Percentiles rank a stretch among this genome's conserved stretches.
phyloP scores from a whole-genome alignment of 2,329 filamentous ascomycete species.

The Alternaria ventricosa region DNA sequence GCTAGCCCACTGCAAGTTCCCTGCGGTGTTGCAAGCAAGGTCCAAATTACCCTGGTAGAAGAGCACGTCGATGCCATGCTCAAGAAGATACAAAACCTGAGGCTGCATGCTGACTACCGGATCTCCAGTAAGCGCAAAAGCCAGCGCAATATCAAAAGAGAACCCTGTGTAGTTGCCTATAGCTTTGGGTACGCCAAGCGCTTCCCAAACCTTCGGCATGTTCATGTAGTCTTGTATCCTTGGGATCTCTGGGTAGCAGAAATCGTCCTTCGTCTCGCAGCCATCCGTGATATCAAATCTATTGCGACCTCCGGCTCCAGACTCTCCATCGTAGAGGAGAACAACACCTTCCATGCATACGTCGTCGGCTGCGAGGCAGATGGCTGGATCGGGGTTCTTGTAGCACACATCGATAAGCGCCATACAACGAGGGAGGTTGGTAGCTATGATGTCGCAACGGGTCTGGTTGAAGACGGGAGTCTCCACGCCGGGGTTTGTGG shows the following conservation, averaged over 20 bases:
- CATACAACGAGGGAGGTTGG: conserved; percentile 55
- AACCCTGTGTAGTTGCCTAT: conserved; percentile 41
- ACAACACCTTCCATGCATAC: conserved; percentile 51
- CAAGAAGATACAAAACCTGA: conserved; percentile 45
- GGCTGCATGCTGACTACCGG: conserved; percentile 38
- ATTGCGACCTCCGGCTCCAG: conserved; percentile 49
- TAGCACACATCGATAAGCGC: conserved; percentile 52
- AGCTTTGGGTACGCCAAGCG: conserved; percentile 42
- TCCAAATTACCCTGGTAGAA: conserved; percentile 52
- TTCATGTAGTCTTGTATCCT: conserved; percentile 45
- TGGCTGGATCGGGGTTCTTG: conserved; percentile 49
- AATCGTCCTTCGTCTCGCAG: conserved; percentile 44
- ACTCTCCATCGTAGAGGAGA: conserved; percentile 52
- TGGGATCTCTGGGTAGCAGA: conserved; percentile 48
- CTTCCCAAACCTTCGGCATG: conserved; percentile 38
- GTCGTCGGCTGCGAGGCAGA: conserved; percentile 47
- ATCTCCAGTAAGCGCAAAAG: conserved; percentile 41
- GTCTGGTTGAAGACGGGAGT: conserved; percentile 55
- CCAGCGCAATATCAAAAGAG: conserved; percentile 29
- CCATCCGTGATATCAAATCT: conserved; percentile 54
- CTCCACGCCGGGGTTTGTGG: conserved; percentile 53
- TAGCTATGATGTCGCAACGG: conserved; percentile 55
- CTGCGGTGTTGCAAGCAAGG: conserved; percentile 52
- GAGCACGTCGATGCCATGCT: conserved; percentile 47
- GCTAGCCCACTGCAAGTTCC: conserved; percentile 50